Evolutionary conservation across 2,329 filamentous ascomycete species (phyloP).

Genomic region (Chaetomium olivaceum): DNA sequence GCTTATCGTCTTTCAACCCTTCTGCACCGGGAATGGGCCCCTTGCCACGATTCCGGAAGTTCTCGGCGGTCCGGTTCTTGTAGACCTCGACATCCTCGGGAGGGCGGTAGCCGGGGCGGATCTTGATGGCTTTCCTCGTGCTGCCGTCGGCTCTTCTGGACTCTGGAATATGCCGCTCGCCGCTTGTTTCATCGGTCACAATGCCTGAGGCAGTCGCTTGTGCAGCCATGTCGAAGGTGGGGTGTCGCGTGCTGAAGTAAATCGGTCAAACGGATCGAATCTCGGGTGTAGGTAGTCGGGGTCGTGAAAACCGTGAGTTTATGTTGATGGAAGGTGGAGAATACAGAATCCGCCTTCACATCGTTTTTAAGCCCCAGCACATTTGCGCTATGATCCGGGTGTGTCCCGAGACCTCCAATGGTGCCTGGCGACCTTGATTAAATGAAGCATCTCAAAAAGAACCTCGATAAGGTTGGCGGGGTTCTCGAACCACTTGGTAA

Average conservation of each 20-base stretch:
- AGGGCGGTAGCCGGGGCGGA: conserved; percentile 88
- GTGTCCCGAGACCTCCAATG: background rate
- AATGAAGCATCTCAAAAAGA: background rate
- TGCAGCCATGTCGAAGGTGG: conserved; percentile 46
- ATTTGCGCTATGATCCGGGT: background rate
- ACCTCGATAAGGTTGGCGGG: conserved; percentile 21
- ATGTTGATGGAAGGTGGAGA: background rate
- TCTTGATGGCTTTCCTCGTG: conserved; percentile 90
- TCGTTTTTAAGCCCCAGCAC: background rate
- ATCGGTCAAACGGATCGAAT: background rate
- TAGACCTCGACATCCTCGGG: conserved; percentile 96
- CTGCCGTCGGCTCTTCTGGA: conserved; percentile 85
- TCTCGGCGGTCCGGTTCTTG: conserved; percentile 86
- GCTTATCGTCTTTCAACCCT: conserved; percentile 52
- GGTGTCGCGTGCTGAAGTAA: background rate
- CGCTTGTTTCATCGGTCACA: conserved; percentile 71
- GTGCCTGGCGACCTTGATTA: background rate
- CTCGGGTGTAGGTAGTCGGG: background rate
- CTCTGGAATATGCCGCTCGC: conserved; percentile 85
- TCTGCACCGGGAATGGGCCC: conserved; percentile 76
- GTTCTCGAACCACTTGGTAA: conserved; percentile 5
- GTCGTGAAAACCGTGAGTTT: background rate
- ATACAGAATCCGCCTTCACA: background rate
- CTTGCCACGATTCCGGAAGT: conserved; percentile 73
- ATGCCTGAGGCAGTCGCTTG: conserved; percentile 67